These are phyloP conservation scores for Pleurotus sapidus DNA, from an alignment of 768 basidiomycete species.

Conservation along the genomic window DNA sequence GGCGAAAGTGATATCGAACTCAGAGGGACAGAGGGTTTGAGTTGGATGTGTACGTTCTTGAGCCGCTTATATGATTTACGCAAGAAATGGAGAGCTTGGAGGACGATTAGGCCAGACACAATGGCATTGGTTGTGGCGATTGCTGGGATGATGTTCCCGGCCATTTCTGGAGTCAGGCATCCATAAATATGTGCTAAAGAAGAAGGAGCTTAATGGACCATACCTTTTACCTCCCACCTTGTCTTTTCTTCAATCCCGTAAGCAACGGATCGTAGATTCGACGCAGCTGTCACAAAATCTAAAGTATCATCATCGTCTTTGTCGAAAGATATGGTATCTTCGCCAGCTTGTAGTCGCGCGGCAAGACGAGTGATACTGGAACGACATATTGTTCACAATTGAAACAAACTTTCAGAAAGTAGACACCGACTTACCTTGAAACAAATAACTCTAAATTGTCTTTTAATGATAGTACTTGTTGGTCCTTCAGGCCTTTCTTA, in stretches of 20 bases:
- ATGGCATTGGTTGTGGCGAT: conserved; percentile 99
- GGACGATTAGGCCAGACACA: conserved; percentile 90
- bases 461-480: conserved; percentile 68
- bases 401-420: neutral
- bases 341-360: conserved; percentile 57
- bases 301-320: conserved; percentile 98
- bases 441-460: conserved; percentile 85
- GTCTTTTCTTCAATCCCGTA: conserved; percentile 90
- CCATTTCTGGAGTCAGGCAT: conserved; percentile 71
- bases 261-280: conserved; percentile 87
- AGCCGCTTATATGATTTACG: conserved; percentile 57
- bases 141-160: conserved; percentile 98
- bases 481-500: conserved; percentile 66
- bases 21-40: conserved; percentile 77
- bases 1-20: conserved; percentile 60
- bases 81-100: conserved; percentile 86
- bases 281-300: conserved; percentile 94
- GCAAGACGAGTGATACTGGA: conserved; percentile 79
- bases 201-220: conserved; percentile 7
- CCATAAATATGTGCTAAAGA: neutral
- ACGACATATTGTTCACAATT: neutral
- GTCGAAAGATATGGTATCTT: conserved; percentile 84
- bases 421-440: conserved; percentile 56
- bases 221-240: conserved; percentile 96
- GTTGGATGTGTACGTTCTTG: conserved; percentile 77